Evolutionary conservation across 2,329 filamentous ascomycete species (phyloP), one percentile per base, ranked within the genome.

Genomic region (Fusarium mundagurra): DNA sequence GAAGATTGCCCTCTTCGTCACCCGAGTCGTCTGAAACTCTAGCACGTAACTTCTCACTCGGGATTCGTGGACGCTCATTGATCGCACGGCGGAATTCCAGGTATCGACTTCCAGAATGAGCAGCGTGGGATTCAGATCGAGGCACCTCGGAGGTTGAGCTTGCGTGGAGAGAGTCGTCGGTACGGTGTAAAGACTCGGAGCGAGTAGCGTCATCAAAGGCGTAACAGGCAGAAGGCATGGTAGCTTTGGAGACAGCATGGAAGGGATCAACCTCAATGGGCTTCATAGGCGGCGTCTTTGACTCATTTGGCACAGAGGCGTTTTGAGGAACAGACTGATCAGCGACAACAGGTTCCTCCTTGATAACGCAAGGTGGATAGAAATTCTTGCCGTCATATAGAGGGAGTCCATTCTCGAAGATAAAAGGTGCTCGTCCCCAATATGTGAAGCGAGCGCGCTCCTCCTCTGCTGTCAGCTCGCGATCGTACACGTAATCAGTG

Each of bases 311-410:
- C 29, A 61, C 33, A 29, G 33, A 24, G 22, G 58, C 24, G n/a
- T 33, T 33, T 34, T 59, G 55, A 29, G 36, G 22, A 17, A 36
- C 9, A 41, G 63, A 55, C 31, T 50, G 53, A 38, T 27, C 36
- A 38, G 64, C 38, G 24, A 68, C 65, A 8, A 66, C 31, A 16
- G 73, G 71, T 36, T 68, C 70, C 39, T 81, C 76, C 77, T 88
- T 88, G 70, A 81, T 78, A 3, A 88, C 88, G 1, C 89, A 91
- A 7, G 88, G 82, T 36, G 87, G 88, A 70, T 91, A 92, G 74
- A 92, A 92, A 77, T 91, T 86, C 78, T 90, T 91, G 31, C 90
- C 90, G 73, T 92, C 90, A 74, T 90, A 92, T 79, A 90, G 91
- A 39, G 90, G 90, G 45, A 91, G 82, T 5, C 89, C 88, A 39